Base-by-base conservation (phyloP, 2,329 filamentous ascomycete genomes). In the Hawksworthiomyces lignivorus region DNA sequence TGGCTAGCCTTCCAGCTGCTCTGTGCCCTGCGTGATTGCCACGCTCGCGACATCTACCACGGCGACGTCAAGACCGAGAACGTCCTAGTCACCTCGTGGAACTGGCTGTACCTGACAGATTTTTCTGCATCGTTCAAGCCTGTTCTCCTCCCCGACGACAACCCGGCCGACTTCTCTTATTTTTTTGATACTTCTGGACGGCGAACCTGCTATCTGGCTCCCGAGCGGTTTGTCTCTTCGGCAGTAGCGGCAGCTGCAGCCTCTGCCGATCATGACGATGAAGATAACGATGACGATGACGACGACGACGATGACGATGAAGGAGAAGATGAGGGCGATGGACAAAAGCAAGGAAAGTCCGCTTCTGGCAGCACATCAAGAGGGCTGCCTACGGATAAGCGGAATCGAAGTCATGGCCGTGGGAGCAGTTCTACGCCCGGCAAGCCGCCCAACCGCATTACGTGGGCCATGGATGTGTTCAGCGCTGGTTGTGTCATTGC, bases 51-150 rank as follows among this genome's bases (percentile, higher is more conserved):
- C 54, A 73, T 98, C 39, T 97, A 89, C 59, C 92, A 98, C 59
- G 94, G 92, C 44, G 94, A 98, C 57, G 97, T 98, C 68, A 98
- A 98, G 69, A 92, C 90, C 2, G 90, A 98, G 62, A 98, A 98
- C 55, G 80, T 94, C 27, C 70, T 98, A 36, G 90, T 98, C 38
- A 98, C 92, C 0, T 97, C 92, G 7, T 98, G 92, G 92, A 96
- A 97, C 65, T 98, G 94, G 92, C 73, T 98, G 3, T 98, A 97
- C 59, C 73, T 98, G 28, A 83, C 89, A n/a, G 92, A 98, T 61
- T 98, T 97, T 60, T 95, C 90, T 4, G 88, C 90, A 0, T 83
- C 86, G 0, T 97, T 94, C 68, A 98, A 98, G 58, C 92, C 89
- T 10, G 86, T 89, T 5, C 87, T 87, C 61, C 70, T 98, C 3